Evolutionary conservation across 163 green algal species (phyloP), one percentile per base, ranked within the genome.

Genomic region (Coccomyxa subellipsoidea): DNA sequence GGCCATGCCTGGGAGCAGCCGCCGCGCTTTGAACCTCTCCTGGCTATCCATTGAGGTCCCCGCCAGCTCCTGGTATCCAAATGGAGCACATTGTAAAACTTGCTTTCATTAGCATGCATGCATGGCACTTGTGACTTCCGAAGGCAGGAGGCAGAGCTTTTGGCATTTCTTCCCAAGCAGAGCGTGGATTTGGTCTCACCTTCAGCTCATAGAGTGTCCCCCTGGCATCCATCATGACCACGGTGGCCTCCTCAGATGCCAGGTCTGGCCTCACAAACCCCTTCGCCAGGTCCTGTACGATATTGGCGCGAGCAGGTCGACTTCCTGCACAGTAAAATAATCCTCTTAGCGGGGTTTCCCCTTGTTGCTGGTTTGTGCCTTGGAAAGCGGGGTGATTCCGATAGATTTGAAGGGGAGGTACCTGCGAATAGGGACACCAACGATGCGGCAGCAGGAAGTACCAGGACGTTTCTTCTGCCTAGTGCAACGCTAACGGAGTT

Each of bases 1-100:
- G 12, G 88, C 88, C 76, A 92, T 81, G 81, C 86, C 73, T 69
- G 88, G 86, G 76, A 92, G 84, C 71, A 90, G 40, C 53, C 81
- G 80, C 31, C 88, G 82, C 5, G 84, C 86, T 7, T 86, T 7
- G 69, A 92, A 90, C 25, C 88, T 77, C 39, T 88, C 86, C 23
- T 78, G 34, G 78, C 86, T 90, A 54, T 92, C 82, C 27, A 53
- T 3, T 29, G 77, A 10, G 23, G 85, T 88, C 5, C 53, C 79
- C 34, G 86, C 87, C 53, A 88, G 54, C 6, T 71, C 72, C 80
- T 88, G 78, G 47, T 75, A n/a, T 21, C 21, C n/a, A 9, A 4
- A 38, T 72, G 21, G 38, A 69, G 12, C 69, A 23, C 38, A 32
- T 6, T 54, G 72, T 21, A 54, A 15, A 31, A 5, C n/a, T 27